Conservation (phyloP, 2,329 filamentous ascomycete species). For the Alternaria rosae region DNA sequence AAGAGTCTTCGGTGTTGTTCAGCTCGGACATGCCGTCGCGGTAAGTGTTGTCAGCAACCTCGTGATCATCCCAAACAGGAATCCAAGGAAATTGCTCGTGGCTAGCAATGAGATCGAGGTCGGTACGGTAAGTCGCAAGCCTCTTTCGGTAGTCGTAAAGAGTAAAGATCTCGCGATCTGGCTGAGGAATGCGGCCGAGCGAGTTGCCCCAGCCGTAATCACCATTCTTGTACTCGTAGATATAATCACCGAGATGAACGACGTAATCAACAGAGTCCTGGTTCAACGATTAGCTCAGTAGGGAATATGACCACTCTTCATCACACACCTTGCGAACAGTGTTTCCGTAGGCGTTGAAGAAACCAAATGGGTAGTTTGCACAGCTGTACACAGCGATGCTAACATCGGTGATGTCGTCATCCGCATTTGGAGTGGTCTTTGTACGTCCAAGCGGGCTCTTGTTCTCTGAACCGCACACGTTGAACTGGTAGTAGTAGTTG, state of each 20-base stretch:
- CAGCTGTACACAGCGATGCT: slow-evolving; percentile 75
- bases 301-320: not conserved
- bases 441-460: slow-evolving; percentile 71
- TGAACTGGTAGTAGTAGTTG: slow-evolving; percentile 75
- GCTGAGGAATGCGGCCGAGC: slow-evolving; percentile 42
- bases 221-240: slow-evolving; percentile 53
- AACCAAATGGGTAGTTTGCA: slow-evolving; percentile 60
- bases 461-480: slow-evolving; percentile 68
- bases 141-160: slow-evolving; percentile 56
- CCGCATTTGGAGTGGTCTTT: slow-evolving; percentile 69
- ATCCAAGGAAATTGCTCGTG: slow-evolving; percentile 55
- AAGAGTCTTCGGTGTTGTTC: slow-evolving; percentile 55
- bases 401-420: slow-evolving; percentile 65
- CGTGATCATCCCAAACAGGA: slow-evolving; percentile 56
- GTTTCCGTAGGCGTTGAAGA: slow-evolving; percentile 59
- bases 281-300: slow-evolving; percentile 12
- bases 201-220: slow-evolving; percentile 47
- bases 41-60: slow-evolving; percentile 53
- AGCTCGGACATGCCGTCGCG: slow-evolving; percentile 50
- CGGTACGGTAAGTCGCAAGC: slow-evolving; percentile 52
- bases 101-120: slow-evolving; percentile 50
- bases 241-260: slow-evolving; percentile 54
- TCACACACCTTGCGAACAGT: slow-evolving; percentile 38
- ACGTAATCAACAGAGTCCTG: slow-evolving; percentile 54
- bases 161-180: slow-evolving; percentile 50